A percentile compares a stretch with the other conserved stretches of the same genome.
Conservation (phyloP, 495 filamentous ascomycete species). For the Penicillium arizonense region DNA sequence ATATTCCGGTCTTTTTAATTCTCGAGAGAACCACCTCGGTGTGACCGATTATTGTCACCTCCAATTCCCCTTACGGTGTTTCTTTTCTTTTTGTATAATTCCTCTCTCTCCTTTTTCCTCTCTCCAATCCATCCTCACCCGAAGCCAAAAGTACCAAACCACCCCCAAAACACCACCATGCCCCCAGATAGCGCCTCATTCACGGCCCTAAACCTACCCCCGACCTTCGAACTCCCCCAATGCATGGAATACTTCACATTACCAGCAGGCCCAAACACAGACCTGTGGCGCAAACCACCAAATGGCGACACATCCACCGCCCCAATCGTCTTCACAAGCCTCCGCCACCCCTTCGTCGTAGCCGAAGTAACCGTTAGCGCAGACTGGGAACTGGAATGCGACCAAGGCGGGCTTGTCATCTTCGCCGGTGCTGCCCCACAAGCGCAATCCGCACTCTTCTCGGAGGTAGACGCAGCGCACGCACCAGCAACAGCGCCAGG, state of each 20-base stretch:
- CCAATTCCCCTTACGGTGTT: too few species aligned
- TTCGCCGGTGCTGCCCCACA: slow-evolving; percentile 69
- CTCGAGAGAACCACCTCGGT: background rate
- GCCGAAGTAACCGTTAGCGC: slow-evolving; percentile 60
- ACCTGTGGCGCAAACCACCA: slow-evolving; percentile 54
- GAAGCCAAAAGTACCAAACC: background rate
- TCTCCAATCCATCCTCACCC: background rate
- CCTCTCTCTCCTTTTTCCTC: background rate
- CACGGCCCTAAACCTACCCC: slow-evolving; percentile 49
- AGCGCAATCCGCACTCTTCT: slow-evolving; percentile 20
- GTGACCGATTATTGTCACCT: background rate
- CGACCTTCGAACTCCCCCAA: slow-evolving; percentile 44
- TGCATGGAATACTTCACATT: slow-evolving; percentile 59
- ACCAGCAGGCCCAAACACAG: slow-evolving; percentile 54
- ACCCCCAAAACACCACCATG: slow-evolving; percentile 27
- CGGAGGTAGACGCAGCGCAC: slow-evolving; percentile 15
- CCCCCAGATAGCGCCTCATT: slow-evolving; percentile 52
- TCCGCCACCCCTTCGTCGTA: slow-evolving; percentile 52
- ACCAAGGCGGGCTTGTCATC: slow-evolving; percentile 71
- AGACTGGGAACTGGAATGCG: slow-evolving; percentile 60
- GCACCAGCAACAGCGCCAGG: slow-evolving; percentile 6
- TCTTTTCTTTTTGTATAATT: background rate
- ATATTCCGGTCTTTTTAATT: background rate
- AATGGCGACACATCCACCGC: slow-evolving; percentile 55
- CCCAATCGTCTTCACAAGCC: slow-evolving; percentile 55